Evolutionary conservation across 768 basidiomycete genomes (phyloP), one percentile per base, ranked within the genome.

Genomic region (Tylopilus plumbeoviolaceoides): DNA sequence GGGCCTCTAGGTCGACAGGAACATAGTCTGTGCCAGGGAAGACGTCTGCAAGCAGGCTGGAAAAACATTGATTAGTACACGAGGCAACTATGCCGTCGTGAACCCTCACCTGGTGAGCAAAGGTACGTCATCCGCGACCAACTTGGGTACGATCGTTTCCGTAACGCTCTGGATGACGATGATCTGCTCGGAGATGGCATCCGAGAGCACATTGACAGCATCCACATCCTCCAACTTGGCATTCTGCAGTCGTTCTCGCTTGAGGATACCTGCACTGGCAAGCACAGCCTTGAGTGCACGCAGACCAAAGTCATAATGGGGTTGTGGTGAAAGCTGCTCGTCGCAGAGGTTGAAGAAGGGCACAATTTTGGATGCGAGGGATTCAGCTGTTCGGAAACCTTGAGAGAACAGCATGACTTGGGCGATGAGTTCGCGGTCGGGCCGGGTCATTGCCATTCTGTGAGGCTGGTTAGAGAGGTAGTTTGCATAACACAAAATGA

Each of bases 341-440:
- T 94, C 87, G 59, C 97, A 99, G 50, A 99, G 87, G 68, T 95
- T 95, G 81, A 99, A 99, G 78, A 99, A 98, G 0, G 97, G 97
- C 11, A 99, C 97, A 53, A 98, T 91, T 72, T 98, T 98, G 50
- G 92, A 92, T 2, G 97, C 97, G n/a, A 99, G 81, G 0, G 84
- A 88, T 71, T 99, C 97, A 7, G 97, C 97, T 12, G 94, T 94
- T 36, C 97, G 85, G 83, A 98, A 99, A 56, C 97, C 97, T 75
- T 98, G 97, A 18, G 97, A 98, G 76, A 98, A 98, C 43, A 99
- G 76, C 91, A 98, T 94, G 68, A 99, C 97, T 73, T 99, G 97
- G 4, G 97, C 97, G 63, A 99, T 99, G 44, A 99, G 85, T 69
- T 99, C 95, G 54, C 94, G 86, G 69, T 98, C 97, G 23, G 97